Base-by-base conservation (phyloP, 2,329 filamentous ascomycete genomes). In the Trichoderma pleuroti region DNA sequence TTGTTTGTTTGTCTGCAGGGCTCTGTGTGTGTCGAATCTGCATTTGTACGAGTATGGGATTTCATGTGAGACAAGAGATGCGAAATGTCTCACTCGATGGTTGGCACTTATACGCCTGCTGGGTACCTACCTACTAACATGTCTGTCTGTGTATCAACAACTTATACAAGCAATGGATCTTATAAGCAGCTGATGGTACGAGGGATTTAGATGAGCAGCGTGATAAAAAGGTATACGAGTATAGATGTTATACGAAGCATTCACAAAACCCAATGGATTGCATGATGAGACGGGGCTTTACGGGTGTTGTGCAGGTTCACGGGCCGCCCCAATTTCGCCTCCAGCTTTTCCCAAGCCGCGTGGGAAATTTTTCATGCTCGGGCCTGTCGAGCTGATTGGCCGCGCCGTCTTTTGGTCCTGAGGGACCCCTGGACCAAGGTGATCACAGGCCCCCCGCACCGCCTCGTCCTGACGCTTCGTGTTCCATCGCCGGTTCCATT, bases 261-360 rank as follows among this genome's bases (percentile, higher is more conserved):
- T 1, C 2, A 52, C 12, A 52, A 7, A 28, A n/a, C n/a, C n/a
- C n/a, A 12, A 52, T 24, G 1, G 26, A 63, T 65, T 52, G 62
- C 62, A 54, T 65, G 62, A 67, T 32, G 24, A 67, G 18, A 36
- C 52, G 64, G 64, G 46, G 36, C 26, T 18, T 67, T 67, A 61
- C 66, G 66, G 66, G 49, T 64, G 49, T 66, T 39, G 32, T 57
- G 62, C 62, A 36, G 42, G 42, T 14, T 68, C 28, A 60, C 49
- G 63, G 54, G 62, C 61, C 61, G 32, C 62, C 46, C 36, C 24
- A 70, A 71, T 71, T 71, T 71, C 63, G 69, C 69, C 69, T 68
- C 65, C 65, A 61, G 56, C 65, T 34, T 61, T 60, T 46, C 14
- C 12, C 11, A 57, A 49, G 54, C 65, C 56, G 56, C 54, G 65